Evolutionary conservation across 1,139 yeast genomes (phyloP).

Genomic region (Diutina neorugosa): DNA sequence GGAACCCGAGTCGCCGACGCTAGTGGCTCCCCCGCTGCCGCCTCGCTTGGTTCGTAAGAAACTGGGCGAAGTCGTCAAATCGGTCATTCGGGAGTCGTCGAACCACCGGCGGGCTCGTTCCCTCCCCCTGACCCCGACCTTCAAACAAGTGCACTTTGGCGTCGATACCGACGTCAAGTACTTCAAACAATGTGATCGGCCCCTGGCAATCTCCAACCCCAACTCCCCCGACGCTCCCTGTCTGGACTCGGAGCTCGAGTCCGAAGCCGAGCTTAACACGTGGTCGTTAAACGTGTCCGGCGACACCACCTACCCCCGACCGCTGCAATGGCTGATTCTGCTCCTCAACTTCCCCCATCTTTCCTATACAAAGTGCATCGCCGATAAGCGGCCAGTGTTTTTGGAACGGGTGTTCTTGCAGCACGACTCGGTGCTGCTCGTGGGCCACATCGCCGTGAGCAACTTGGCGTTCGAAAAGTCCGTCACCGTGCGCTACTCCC

Average conservation of each 20-base stretch:
- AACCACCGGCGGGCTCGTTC: constrained; percentile 26
- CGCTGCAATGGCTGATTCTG: constrained; percentile 38
- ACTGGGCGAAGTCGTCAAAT: constrained; percentile 70
- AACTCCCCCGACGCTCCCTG: constrained; percentile 35
- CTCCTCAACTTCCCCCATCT: constrained; percentile 33
- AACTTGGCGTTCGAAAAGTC: constrained; percentile 55
- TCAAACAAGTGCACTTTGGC: constrained; percentile 74
- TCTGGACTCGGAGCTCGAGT: constrained; percentile 14
- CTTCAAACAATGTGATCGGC: constrained; percentile 60
- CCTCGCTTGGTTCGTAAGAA: constrained; percentile 47
- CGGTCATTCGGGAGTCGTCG: constrained; percentile 46
- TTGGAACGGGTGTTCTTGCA: constrained; percentile 55
- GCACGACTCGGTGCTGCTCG: constrained; percentile 40
- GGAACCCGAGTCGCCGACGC: constrained; percentile 3
- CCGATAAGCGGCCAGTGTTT: constrained; percentile 34
- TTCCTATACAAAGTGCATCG: constrained; percentile 26
- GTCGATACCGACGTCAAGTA: constrained; percentile 53
- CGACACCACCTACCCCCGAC: constrained; percentile 15
- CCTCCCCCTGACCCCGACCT: constrained; percentile 64
- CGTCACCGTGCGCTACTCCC: constrained; percentile 52
- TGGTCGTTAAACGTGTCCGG: constrained; percentile 5
- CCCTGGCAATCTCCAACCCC: constrained; percentile 60
- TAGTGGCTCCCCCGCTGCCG: background rate
- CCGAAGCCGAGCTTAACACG: constrained; percentile 8
- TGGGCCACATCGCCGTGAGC: constrained; percentile 65